phyloP scores from a whole-genome alignment of 2,329 filamentous ascomycete genomes.

The Erysiphe pulchra region DNA sequence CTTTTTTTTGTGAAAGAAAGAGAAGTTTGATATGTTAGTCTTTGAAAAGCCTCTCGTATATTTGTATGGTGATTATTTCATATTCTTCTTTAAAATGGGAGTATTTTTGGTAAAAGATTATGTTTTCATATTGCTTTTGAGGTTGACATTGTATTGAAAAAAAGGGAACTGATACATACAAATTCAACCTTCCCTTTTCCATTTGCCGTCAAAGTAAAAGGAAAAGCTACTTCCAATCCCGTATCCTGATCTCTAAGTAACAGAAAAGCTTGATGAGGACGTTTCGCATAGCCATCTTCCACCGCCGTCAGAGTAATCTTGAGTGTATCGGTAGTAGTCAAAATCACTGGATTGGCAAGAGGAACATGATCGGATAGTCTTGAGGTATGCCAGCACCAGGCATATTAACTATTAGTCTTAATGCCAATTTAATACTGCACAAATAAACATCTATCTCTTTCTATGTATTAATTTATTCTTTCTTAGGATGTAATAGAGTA shows the following conservation, averaged over 20 bases:
- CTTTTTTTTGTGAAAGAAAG: constrained; percentile 19
- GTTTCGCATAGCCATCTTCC: constrained; percentile 52
- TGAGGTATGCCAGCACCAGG: neutral
- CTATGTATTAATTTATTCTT: neutral
- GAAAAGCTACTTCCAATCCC: constrained; percentile 68
- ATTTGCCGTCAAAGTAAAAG: constrained; percentile 59
- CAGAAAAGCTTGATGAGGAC: constrained; percentile 85
- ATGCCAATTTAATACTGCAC: neutral
- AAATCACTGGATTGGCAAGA: constrained; percentile 32
- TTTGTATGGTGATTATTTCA: too few species aligned
- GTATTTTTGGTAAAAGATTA: too few species aligned
- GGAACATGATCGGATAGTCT: constrained; percentile 12
- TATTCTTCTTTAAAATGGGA: too few species aligned
- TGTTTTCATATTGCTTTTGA: too few species aligned
- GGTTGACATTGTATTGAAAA: constrained; percentile 1
- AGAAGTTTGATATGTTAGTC: too few species aligned
- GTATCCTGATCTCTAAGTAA: constrained; percentile 48
- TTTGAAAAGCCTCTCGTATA: too few species aligned
- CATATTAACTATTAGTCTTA: neutral
- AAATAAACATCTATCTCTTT: neutral
- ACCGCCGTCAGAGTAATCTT: constrained; percentile 63
- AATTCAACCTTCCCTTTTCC: constrained; percentile 71
- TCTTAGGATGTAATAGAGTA: neutral
- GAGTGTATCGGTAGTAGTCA: constrained; percentile 45
- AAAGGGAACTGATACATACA: constrained; percentile 26